Conservation (phyloP, 495 filamentous ascomycete species). For the Neurospora sp. region DNA sequence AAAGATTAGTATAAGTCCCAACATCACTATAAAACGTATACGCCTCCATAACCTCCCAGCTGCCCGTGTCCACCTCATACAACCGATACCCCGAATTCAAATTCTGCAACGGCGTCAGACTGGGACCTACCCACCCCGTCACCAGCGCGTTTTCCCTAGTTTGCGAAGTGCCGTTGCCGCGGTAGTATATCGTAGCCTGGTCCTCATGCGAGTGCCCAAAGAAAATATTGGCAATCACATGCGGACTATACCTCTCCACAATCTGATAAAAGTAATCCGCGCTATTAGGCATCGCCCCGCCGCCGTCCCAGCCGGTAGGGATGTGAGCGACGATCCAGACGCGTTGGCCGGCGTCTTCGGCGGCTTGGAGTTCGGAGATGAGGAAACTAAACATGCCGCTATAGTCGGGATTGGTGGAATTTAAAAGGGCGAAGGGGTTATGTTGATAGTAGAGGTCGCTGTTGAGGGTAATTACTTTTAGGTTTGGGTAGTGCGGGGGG, state of each 20-base stretch:
- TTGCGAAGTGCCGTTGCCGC: constrained; percentile 33
- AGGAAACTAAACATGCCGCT: constrained; percentile 42
- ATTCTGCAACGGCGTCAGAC: constrained; percentile 43
- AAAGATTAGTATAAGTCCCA: constrained; percentile 22
- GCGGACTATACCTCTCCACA: constrained; percentile 44
- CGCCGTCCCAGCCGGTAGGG: constrained; percentile 40
- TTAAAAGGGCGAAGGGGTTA: constrained; percentile 39
- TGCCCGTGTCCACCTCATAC: constrained; percentile 45
- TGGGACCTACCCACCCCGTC: constrained; percentile 42
- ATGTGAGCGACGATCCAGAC: constrained; percentile 50
- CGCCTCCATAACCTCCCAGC: constrained; percentile 36
- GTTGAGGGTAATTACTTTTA: constrained; percentile 44
- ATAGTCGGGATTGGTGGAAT: constrained; percentile 38
- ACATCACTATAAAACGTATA: constrained; percentile 44
- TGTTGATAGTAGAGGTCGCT: constrained; percentile 42
- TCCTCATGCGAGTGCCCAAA: constrained; percentile 50
- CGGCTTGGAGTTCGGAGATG: constrained; percentile 40
- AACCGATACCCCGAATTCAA: constrained; percentile 46
- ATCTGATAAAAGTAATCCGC: constrained; percentile 48
- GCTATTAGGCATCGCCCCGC: constrained; percentile 38
- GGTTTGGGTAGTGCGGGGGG: constrained; percentile 27
- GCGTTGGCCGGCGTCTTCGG: constrained; percentile 40
- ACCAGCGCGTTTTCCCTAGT: constrained; percentile 21
- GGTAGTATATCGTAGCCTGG: constrained; percentile 35
- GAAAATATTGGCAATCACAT: constrained; percentile 46